These are phyloP conservation scores for Linnemannia zychae DNA, from an alignment of 192 early-diverging fungal species.

Conservation along the genomic window DNA sequence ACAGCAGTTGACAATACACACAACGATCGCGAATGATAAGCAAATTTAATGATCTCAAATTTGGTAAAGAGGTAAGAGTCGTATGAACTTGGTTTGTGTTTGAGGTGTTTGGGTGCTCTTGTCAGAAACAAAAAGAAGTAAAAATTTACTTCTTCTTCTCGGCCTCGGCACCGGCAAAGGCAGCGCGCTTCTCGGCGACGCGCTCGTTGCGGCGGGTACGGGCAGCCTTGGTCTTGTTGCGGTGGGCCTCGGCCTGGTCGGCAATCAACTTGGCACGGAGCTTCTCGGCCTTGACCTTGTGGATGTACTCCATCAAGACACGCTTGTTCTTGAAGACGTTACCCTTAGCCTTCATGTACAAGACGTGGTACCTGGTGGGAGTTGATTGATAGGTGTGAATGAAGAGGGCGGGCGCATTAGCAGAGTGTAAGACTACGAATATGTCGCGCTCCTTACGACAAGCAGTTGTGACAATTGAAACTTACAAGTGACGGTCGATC, in stretches of 20 bases:
- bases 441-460: not conserved
- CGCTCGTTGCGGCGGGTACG: constrained; percentile 91
- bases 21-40: not conserved
- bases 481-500: constrained; percentile 93
- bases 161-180: constrained; percentile 64
- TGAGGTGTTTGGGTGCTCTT: not conserved
- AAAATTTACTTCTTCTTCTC: constrained; percentile 49
- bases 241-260: constrained; percentile 98
- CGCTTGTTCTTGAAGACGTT: constrained; percentile 99
- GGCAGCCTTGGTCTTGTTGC: constrained; percentile 91
- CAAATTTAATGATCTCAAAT: constrained; percentile 22
- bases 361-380: constrained; percentile 77
- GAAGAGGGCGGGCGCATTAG: not conserved
- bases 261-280: constrained; percentile 87
- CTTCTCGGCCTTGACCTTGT: constrained; percentile 99
- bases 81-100: not conserved
- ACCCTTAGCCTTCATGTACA: constrained; percentile 99
- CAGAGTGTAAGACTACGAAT: not conserved
- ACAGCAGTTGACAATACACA: too few relatives aligned
- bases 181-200: constrained; percentile 91
- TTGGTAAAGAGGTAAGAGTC: not conserved
- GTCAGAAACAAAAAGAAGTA: not conserved
- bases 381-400: not conserved
- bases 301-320: constrained; percentile 98
- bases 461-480: too few relatives aligned